Conservation (phyloP, 495 filamentous ascomycete genomes). For the Cairneyella variabilis region DNA sequence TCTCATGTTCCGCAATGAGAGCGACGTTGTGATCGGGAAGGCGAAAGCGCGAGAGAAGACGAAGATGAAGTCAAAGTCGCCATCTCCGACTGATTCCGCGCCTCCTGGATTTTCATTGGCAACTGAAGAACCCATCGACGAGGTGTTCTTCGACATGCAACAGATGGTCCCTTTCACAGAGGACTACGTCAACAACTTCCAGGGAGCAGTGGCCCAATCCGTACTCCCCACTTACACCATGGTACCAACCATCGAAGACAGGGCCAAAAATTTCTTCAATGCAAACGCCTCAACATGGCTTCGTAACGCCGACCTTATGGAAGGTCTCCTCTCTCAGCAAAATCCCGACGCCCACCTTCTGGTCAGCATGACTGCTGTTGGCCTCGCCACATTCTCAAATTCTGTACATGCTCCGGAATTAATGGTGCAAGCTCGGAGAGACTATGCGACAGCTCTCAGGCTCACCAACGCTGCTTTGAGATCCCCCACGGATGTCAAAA, state of each 20-base stretch:
- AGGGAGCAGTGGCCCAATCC: no score
- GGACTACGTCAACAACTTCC: no score
- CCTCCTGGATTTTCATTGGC: neutral
- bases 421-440: conserved; percentile 36
- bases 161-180: no score
- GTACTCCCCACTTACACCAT: no score
- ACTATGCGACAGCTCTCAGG: conserved; percentile 45
- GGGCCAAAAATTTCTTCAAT: conserved; percentile 42
- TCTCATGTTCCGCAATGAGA: conserved; percentile 72
- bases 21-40: conserved; percentile 61
- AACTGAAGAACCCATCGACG: neutral
- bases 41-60: conserved; percentile 34
- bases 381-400: conserved; percentile 47
- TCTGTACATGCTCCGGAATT: conserved; percentile 33
- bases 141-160: no score
- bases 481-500: conserved; percentile 49
- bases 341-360: conserved; percentile 36
- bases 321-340: conserved; percentile 20
- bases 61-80: conserved; percentile 34
- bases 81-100: neutral
- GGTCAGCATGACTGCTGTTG: conserved; percentile 44
- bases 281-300: conserved; percentile 35
- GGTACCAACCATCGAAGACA: conserved; percentile 29
- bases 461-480: conserved; percentile 51
- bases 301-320: conserved; percentile 29